phyloP scores from a whole-genome alignment of 2,329 filamentous ascomycete species.

The Hypoxylon sp. region DNA sequence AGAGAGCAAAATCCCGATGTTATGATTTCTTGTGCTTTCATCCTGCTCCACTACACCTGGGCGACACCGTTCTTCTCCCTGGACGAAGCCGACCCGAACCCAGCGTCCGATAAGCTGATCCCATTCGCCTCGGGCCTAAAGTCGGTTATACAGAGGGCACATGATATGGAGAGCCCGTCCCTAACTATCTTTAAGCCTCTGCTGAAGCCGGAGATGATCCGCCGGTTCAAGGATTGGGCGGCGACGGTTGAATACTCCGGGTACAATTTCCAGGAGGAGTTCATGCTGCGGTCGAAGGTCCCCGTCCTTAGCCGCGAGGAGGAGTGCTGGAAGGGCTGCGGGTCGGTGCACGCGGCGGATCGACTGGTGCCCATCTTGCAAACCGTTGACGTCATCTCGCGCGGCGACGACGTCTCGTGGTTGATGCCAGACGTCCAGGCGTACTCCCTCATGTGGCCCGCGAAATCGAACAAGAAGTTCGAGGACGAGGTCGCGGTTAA shows the following conservation, averaged over 20 bases:
- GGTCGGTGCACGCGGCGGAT: constrained; percentile 8
- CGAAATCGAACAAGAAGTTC: constrained; percentile 18
- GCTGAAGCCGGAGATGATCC: not conserved
- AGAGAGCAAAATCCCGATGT: constrained; percentile 17
- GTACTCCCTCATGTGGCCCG: constrained; percentile 32
- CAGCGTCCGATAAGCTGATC: constrained; percentile 18
- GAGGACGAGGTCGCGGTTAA: constrained; percentile 19
- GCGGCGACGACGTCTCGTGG: constrained; percentile 14
- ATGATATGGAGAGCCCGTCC: not conserved
- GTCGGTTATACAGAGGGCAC: constrained; percentile 12
- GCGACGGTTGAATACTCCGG: constrained; percentile 4
- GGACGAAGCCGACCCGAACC: constrained; percentile 12
- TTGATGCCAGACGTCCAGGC: constrained; percentile 15
- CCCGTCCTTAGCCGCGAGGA: constrained; percentile 1
- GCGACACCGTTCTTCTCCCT: constrained; percentile 13
- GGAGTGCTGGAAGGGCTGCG: constrained; percentile 8
- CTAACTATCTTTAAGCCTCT: not conserved
- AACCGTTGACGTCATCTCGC: constrained; percentile 9
- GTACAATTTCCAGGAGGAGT: constrained; percentile 25
- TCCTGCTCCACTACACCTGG: constrained; percentile 33
- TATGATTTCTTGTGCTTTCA: constrained; percentile 24
- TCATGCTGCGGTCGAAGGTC: not conserved
- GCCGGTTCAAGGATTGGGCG: constrained; percentile 18
- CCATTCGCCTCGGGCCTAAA: constrained; percentile 23
- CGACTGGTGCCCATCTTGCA: constrained; percentile 24